Evolutionary conservation across 176 grass and related monocot genomes (phyloP), one percentile per base, ranked within the genome.

Genomic region (bread wheat (Triticum aestivum)): DNA sequence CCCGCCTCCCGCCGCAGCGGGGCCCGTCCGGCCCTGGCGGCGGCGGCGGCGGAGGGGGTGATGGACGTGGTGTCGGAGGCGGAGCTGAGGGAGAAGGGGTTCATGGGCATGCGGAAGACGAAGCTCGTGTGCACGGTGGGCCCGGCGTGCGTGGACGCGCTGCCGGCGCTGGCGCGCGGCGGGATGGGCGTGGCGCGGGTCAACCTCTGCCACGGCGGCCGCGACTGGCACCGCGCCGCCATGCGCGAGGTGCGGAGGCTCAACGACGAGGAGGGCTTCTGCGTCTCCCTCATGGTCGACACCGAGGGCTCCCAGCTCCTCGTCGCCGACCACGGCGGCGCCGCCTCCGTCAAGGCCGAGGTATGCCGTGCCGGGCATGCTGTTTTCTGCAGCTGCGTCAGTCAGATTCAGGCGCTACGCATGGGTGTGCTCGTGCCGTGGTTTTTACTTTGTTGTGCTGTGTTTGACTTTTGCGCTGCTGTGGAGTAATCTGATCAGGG

Each of bases 61-160:
- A 86, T 95, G 70, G 93, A 95, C 86, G 65, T 88, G 67, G 90
- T 92, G 83, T 81, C 88, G 21, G 90, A 92, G 90, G 86, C 90
- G 61, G 93, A 95, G 86, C 80, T 92, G 49, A 76, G 79, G 73
- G 91, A 95, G 65, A 95, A 91, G 83, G 91, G 93, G 24, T 92
- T 95, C 87, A 90, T 92, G 89, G 89, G 88, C 49, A 78, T 92
- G 81, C 66, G 89, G 27, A 90, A 90, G 89, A 95, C 89, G 67
- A 92, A 95, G 78, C 73, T 92, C 65, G 84, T 95, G 5, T 95
- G 93, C 89, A 95, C 91, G 74, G 84, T 92, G 68, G 93, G 93
- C 0, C 93, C 91, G 1, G 86, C 88, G 15, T 91, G 88, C 81
- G 54, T 90, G 21, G 86, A 85, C 39, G 77, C 45, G 66, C 80